These are phyloP conservation scores for Polychaeton citri DNA, from an alignment of 2,329 filamentous ascomycete species.

Conservation along the genomic window DNA sequence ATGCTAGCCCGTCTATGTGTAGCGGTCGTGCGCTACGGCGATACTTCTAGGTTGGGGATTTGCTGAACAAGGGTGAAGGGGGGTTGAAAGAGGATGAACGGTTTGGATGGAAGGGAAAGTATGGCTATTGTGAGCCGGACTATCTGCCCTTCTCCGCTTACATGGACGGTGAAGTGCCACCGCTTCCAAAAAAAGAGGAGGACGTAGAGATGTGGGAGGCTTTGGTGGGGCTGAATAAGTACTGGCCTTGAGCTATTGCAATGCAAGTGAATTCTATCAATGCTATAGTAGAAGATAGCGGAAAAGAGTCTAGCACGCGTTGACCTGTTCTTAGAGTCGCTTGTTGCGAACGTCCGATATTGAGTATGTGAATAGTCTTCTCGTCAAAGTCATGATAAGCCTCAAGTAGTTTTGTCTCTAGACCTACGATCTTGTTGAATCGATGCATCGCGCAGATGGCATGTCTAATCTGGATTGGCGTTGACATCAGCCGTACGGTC, in stretches of 20 bases:
- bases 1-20: slow-evolving; percentile 24
- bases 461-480: too few relatives aligned
- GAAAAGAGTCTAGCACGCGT: too few relatives aligned
- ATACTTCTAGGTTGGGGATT: slow-evolving; percentile 29
- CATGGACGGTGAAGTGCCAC: slow-evolving; percentile 3
- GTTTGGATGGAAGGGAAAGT: slow-evolving; percentile 9
- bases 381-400: too few relatives aligned
- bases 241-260: slow-evolving; percentile 4
- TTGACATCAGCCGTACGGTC: too few relatives aligned
- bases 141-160: slow-evolving; percentile 9
- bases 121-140: slow-evolving; percentile 22
- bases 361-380: too few relatives aligned
- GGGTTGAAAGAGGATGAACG: slow-evolving; percentile 5
- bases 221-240: slow-evolving; percentile 7
- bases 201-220: slow-evolving; percentile 10
- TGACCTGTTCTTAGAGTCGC: too few relatives aligned
- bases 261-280: background rate
- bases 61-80: slow-evolving; percentile 18
- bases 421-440: too few relatives aligned
- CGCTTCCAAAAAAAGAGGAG: slow-evolving; percentile 7
- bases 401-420: too few relatives aligned
- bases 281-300: too few relatives aligned
- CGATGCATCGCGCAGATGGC: too few relatives aligned
- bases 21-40: slow-evolving; percentile 21
- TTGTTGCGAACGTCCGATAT: too few relatives aligned